Conservation (phyloP, 805 yeast genomes). For the Candida insectorum region DNA sequence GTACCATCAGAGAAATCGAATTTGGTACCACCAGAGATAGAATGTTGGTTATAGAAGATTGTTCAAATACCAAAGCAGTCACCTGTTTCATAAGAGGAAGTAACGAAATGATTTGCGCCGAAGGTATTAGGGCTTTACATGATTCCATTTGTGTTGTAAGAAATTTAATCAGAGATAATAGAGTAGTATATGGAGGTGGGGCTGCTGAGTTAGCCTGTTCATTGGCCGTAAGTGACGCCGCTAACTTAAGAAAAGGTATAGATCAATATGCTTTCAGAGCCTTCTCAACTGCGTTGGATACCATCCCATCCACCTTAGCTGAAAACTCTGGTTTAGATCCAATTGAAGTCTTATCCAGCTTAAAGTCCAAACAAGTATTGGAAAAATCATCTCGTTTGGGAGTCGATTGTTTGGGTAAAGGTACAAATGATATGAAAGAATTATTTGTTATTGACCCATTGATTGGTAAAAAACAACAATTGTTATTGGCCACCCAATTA, state of each 20-base stretch:
- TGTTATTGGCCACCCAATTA: conserved; percentile 91
- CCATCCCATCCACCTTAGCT: conserved; percentile 90
- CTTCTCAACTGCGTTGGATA: conserved; percentile 85
- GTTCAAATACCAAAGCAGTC: conserved; percentile 82
- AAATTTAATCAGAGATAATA: conserved; percentile 84
- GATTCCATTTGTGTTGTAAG: conserved; percentile 97
- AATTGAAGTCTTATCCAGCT: conserved; percentile 78
- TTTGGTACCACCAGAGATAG: conserved; percentile 96
- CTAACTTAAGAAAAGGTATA: conserved; percentile 89
- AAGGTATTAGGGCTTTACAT: conserved; percentile 92
- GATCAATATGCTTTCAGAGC: conserved; percentile 98
- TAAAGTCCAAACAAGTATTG: conserved; percentile 81
- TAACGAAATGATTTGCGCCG: conserved; percentile 96
- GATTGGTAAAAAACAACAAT: conserved; percentile 96
- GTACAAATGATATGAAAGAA: conserved; percentile 89
- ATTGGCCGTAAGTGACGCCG: conserved; percentile 83
- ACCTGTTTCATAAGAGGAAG: conserved; percentile 94
- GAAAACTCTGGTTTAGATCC: conserved; percentile 96
- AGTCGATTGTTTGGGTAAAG: conserved; percentile 89
- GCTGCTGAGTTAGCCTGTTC: conserved; percentile 96
- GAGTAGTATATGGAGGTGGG: conserved; percentile 99
- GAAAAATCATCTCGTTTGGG: conserved; percentile 73
- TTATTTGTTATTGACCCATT: conserved; percentile 94
- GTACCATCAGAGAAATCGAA: conserved; percentile 78
- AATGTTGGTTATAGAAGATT: conserved; percentile 91